Evolutionary conservation across 1,284 basidiomycete genomes (phyloP), one percentile per base, ranked within the genome.

Genomic region (Cryptococcus sp.): DNA sequence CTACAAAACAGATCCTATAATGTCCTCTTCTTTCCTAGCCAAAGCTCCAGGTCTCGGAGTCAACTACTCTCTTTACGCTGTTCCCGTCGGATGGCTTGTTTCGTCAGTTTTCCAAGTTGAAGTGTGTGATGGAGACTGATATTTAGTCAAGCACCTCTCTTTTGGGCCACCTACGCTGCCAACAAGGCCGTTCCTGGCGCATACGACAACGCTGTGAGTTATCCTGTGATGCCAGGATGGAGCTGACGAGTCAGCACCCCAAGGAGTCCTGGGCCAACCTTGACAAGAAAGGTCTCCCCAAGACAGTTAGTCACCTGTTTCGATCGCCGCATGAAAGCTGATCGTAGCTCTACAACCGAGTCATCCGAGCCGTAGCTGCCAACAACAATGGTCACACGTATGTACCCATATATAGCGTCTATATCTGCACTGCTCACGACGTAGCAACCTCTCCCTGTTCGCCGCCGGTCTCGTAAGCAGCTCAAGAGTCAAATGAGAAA

Each of bases 61-160:
- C 56, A 64, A 64, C 46, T 59, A 60, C 53, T 57, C 54, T 14
- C 50, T 64, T 42, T 62, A 55, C 37, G 61, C 63, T 9, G 39
- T 62, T 5, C 63, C 63, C 9, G 56, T 45, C 21, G 61, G 52
- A 45, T 64, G 59, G 57, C 10, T 57, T 14, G n/a, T 64, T 3
- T 55, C 34, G 61, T 61, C 21, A 45, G 59, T 59, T 10, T 7
- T 41, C 14, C 13, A 23, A 23, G 19, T 5, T 3, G 11, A n/a
- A 42, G 7, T 4, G 13, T 43, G 19, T 9, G 39, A 47, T 54
- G 45, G 52, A 39, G 18, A 7, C 22, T 18, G 2, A 34, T 34
- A 34, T 34, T 9, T 43, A 62, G 60, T 0, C 57, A 59, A 56
- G 51, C 54, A 2, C 60, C 60, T 14, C 53, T 58, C 28, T 60